A percentile compares a stretch with the other conserved stretches of the same genome.
Evolutionary conservation across 1,284 basidiomycete species (phyloP).

Genomic region (Coriolopsis trogii): DNA sequence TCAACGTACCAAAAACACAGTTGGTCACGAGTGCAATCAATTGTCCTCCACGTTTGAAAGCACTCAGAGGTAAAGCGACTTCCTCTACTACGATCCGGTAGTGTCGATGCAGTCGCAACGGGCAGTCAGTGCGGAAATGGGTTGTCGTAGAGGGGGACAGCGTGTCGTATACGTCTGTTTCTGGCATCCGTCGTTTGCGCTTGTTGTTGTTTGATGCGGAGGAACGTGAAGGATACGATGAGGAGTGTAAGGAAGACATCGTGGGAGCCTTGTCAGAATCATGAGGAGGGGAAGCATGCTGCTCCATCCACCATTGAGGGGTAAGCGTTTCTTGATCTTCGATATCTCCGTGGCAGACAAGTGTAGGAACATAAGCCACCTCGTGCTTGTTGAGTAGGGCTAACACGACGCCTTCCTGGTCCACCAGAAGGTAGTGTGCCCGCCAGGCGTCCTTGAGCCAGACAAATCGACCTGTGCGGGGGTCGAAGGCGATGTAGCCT

Average conservation of each 20-base stretch:
- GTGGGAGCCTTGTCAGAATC: background rate
- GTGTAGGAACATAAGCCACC: background rate
- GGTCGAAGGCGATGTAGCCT: background rate
- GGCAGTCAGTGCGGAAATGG: too few species aligned
- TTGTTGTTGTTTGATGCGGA: too few species aligned
- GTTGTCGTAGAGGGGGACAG: background rate
- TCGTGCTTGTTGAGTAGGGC: background rate
- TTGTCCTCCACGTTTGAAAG: background rate
- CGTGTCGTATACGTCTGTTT: too few species aligned
- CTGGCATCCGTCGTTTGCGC: too few species aligned
- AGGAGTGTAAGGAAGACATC: too few species aligned
- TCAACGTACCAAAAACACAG: background rate
- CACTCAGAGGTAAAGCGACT: background rate
- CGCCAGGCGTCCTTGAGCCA: slow-evolving; percentile 11
- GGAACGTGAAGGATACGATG: too few species aligned
- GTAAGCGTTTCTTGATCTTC: background rate
- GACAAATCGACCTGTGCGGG: background rate
- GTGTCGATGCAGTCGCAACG: background rate
- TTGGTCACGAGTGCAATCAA: background rate
- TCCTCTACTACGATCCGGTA: background rate
- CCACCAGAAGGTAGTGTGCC: background rate
- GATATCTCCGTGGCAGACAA: slow-evolving; percentile 5
- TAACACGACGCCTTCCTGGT: background rate
- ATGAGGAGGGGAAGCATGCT: background rate
- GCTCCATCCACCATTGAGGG: background rate